Evolutionary conservation across 257 asterid genomes (phyloP), one percentile per base, ranked within the genome.

Genomic region (Misopates orontium): DNA sequence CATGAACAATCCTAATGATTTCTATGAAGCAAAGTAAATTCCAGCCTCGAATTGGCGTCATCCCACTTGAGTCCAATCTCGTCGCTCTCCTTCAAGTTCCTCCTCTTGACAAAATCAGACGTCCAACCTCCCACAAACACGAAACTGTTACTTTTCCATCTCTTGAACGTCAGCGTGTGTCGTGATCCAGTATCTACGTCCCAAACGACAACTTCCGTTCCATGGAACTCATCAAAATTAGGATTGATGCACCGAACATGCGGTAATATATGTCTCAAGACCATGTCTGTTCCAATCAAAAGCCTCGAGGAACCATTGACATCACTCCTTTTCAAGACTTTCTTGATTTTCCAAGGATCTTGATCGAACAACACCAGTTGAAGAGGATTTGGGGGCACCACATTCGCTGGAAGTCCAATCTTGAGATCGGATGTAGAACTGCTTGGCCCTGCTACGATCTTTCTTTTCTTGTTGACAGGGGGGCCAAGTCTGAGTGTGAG

Each of bases 271-370:
- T 58, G 64, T 0, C n/a, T 15, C 8, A 1, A 1, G 7, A 11
- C 64, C 18, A 32, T 8, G 15, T 1, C 16, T 1, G 4, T 58
- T 10, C 24, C n/a, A 11, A 58, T 32, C 48, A 58, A 17, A 7
- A 58, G 45, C 23, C 64, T 58, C 11, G 24, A 10, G 13, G 17
- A 18, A 17, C 8, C 1, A 18, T 58, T 12, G 10, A 18, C 64
- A 10, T 58, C 64, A 4, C 49, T 58, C 1, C 0, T 6, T 36
- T 16, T 32, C 0, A 58, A 22, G 1, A 2, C 5, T 58, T 36
- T 58, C 44, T 18, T 58, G n/a, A 58, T 58, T 14, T 17, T 11
- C 31, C 64, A 58, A n/a, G n/a, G n/a, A n/a, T n/a, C n/a, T 28
- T 28, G 4, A 28, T 28, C 36, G 36, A 7, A 28, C 36, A 28